A percentile compares a stretch with the other conserved stretches of the same genome.
These are phyloP conservation scores for Gnetum montanum DNA, from an alignment of 75 land plant species.

Conservation along the genomic window DNA sequence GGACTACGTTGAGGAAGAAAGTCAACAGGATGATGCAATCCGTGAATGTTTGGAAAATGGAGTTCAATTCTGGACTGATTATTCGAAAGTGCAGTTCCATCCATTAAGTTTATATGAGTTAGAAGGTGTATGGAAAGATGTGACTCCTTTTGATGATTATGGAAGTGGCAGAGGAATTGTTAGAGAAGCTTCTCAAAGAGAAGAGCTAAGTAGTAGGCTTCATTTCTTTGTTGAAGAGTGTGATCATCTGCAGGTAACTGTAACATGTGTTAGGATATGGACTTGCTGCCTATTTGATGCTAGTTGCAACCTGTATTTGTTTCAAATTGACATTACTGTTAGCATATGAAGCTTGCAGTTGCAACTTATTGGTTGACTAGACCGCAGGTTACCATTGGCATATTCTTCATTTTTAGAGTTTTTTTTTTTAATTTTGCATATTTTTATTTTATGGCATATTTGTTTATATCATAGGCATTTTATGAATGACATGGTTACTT, in stretches of 20 bases:
- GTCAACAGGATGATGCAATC: constrained; percentile 23
- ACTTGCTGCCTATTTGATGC: neutral
- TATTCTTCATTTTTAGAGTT: too few relatives aligned
- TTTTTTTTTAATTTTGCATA: too few relatives aligned
- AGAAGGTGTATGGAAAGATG: constrained; percentile 52
- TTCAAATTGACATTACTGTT: neutral
- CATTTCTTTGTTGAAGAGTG: constrained; percentile 88
- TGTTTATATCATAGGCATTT: too few relatives aligned
- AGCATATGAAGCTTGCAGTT: too few relatives aligned
- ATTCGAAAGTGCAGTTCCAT: constrained; percentile 79
- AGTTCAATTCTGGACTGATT: constrained; percentile 87
- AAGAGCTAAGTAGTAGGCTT: constrained; percentile 66
- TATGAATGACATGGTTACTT: too few relatives aligned
- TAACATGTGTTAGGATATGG: too few relatives aligned
- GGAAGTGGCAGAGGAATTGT: constrained; percentile 66
- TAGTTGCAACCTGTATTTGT: neutral
- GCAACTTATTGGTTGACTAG: too few relatives aligned
- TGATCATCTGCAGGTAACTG: constrained; percentile 82
- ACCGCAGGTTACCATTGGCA: too few relatives aligned
- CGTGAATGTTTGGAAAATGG: constrained; percentile 54
- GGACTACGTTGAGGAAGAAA: constrained; percentile 5
- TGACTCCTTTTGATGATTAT: constrained; percentile 60
- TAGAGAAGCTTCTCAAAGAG: constrained; percentile 28
- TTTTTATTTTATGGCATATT: too few relatives aligned
- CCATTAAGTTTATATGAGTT: constrained; percentile 74